These are phyloP conservation scores for Plectosphaerella cucumerina DNA, from an alignment of 2,329 filamentous ascomycete genomes.

Conservation along the genomic window DNA sequence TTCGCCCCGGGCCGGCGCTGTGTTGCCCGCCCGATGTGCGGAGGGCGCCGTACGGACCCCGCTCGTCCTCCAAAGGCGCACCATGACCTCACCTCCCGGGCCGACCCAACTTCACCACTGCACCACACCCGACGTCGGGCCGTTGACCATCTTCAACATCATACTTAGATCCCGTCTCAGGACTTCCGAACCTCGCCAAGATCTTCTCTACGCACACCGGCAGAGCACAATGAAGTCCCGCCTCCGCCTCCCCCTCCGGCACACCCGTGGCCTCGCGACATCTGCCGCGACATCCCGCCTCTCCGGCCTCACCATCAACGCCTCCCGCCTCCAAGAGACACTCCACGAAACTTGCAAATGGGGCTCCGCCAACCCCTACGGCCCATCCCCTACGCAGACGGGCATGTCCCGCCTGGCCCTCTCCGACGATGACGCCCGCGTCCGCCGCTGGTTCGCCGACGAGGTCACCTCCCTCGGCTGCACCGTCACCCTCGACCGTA, in stretches of 20 bases:
- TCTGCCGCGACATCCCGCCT: constrained; percentile 2
- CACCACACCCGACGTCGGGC: no score
- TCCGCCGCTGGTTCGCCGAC: constrained; percentile 70
- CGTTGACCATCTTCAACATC: no score
- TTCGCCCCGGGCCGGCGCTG: no score
- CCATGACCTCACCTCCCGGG: no score
- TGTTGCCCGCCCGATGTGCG: no score
- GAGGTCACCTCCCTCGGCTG: constrained; percentile 62
- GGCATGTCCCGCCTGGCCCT: constrained; percentile 75
- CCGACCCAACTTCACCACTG: no score
- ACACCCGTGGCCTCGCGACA: not conserved
- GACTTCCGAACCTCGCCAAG: no score
- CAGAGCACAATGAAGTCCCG: not conserved
- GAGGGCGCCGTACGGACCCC: no score
- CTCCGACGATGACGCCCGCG: constrained; percentile 66
- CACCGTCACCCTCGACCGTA: constrained; percentile 63
- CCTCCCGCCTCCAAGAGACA: constrained; percentile 20
- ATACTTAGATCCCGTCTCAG: no score
- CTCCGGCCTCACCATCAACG: constrained; percentile 20
- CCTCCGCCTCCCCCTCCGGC: not conserved
- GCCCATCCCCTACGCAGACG: constrained; percentile 43
- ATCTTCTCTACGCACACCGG: no score
- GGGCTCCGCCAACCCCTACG: constrained; percentile 22
- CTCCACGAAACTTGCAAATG: constrained; percentile 28
- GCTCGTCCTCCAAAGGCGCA: no score